These are phyloP conservation scores for Cucumis sativus DNA, from an alignment of 306 rosid species.

Conservation along the genomic window DNA sequence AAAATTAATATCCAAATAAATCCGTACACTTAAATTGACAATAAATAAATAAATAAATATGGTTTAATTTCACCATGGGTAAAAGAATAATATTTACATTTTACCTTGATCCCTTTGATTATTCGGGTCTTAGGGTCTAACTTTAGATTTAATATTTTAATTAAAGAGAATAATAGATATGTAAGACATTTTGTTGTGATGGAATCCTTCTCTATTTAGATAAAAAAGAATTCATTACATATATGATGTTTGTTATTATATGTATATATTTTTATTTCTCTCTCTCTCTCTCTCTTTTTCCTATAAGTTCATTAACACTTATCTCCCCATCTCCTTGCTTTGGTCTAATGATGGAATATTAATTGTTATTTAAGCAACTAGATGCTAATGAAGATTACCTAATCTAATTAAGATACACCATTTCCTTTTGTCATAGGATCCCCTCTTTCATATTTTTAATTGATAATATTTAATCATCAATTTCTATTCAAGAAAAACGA, in stretches of 20 bases:
- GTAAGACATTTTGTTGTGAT: background rate
- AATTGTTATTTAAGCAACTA: background rate
- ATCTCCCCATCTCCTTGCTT: background rate
- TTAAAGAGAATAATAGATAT: background rate
- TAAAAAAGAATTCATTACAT: background rate
- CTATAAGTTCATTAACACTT: background rate
- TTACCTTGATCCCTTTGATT: background rate
- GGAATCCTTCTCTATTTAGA: background rate
- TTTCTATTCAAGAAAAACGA: background rate
- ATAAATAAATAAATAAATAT: too few species aligned
- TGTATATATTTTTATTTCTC: too few species aligned
- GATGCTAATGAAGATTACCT: background rate
- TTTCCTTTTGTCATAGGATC: background rate
- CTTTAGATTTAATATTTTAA: background rate
- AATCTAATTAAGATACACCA: background rate
- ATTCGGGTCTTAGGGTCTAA: background rate
- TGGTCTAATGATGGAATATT: background rate
- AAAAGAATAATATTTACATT: background rate
- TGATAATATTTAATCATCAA: background rate
- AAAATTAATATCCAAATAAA: too few species aligned
- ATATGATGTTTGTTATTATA: background rate
- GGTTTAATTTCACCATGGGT: background rate
- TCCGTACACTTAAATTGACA: too few species aligned
- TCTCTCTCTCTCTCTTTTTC: too few species aligned
- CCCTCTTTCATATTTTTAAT: background rate